A percentile compares a stretch with the other conserved stretches of the same genome.
These are phyloP conservation scores for Trypanosoma lewisi DNA, from an alignment of 208 protist genomes.

Conservation along the genomic window DNA sequence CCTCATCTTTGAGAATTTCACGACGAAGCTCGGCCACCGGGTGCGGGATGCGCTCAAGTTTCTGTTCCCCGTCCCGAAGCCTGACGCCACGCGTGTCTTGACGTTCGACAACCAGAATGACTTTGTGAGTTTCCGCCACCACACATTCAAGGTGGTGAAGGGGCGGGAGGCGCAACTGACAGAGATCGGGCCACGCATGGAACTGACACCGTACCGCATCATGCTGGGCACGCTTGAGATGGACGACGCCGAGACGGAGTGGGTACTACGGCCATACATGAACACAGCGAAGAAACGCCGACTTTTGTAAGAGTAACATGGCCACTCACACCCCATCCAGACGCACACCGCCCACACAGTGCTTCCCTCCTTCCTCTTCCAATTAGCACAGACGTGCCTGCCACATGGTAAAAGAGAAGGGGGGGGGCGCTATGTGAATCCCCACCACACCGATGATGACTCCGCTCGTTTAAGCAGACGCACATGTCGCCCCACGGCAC, in stretches of 20 bases:
- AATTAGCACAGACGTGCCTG: no score
- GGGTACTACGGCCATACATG: conserved; percentile 98
- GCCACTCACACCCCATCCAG: neutral
- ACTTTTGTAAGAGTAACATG: conserved; percentile 44
- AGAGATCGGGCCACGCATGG: conserved; percentile 98
- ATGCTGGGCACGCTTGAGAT: conserved; percentile 94
- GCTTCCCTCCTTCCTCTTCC: no score
- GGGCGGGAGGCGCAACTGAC: conserved; percentile 91
- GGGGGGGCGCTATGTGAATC: neutral
- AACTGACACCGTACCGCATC: conserved; percentile 97
- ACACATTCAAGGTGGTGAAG: conserved; percentile 92
- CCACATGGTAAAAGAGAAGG: no score
- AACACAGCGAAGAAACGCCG: conserved; percentile 96
- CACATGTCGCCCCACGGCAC: neutral
- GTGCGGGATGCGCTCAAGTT: conserved; percentile 95
- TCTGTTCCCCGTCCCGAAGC: conserved; percentile 98
- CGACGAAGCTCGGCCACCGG: conserved; percentile 93
- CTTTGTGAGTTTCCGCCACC: conserved; percentile 99
- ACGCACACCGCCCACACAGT: no score
- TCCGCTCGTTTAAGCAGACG: neutral
- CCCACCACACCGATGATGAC: neutral
- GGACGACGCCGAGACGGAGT: conserved; percentile 98
- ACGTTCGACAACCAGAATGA: conserved; percentile 99
- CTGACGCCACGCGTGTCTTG: conserved; percentile 94
- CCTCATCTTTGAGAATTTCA: conserved; percentile 99